phyloP scores from a whole-genome alignment of 768 basidiomycete species.

The Candolleomyces eurysporus region DNA sequence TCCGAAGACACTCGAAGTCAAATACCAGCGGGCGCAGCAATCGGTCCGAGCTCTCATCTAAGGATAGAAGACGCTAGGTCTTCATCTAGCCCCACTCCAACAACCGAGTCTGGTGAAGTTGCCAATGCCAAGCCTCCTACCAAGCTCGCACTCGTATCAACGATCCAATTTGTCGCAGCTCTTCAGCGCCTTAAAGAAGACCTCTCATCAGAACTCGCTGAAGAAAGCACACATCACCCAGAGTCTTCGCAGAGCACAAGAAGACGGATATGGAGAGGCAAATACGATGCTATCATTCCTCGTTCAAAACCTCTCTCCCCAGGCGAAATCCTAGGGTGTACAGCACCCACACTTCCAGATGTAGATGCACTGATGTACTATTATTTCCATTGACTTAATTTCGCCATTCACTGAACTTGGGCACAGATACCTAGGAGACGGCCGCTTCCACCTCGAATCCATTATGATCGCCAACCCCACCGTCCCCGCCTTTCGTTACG shows the following conservation, averaged over 20 bases:
- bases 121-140: slow-evolving; percentile 37
- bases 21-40: slow-evolving; percentile 41
- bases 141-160: slow-evolving; percentile 88
- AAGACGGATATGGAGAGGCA: slow-evolving; percentile 48
- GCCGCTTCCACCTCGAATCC: slow-evolving; percentile 95
- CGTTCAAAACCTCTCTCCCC: slow-evolving; percentile 91
- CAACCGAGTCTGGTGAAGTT: not conserved
- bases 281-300: slow-evolving; percentile 76
- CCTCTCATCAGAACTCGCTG: slow-evolving; percentile 42
- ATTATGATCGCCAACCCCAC: slow-evolving; percentile 99
- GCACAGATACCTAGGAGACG: slow-evolving; percentile 90
- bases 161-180: slow-evolving; percentile 96
- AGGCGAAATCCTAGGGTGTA: slow-evolving; percentile 96
- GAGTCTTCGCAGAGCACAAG: slow-evolving; percentile 5
- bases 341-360: slow-evolving; percentile 74
- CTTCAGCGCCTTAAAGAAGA: slow-evolving; percentile 85
- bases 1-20: slow-evolving; percentile 45
- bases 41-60: slow-evolving; percentile 54
- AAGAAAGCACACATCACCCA: not conserved
- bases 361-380: slow-evolving; percentile 91
- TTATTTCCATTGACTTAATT: slow-evolving; percentile 9
- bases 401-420: slow-evolving; percentile 4
- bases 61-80: slow-evolving; percentile 51
- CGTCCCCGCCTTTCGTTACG: slow-evolving; percentile 95
- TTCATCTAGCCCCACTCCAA: slow-evolving; percentile 5